A percentile compares a stretch with the other conserved stretches of the same genome.
These are phyloP conservation scores for Carex myosuroides DNA, from an alignment of 176 grass and related monocot species.

Conservation along the genomic window DNA sequence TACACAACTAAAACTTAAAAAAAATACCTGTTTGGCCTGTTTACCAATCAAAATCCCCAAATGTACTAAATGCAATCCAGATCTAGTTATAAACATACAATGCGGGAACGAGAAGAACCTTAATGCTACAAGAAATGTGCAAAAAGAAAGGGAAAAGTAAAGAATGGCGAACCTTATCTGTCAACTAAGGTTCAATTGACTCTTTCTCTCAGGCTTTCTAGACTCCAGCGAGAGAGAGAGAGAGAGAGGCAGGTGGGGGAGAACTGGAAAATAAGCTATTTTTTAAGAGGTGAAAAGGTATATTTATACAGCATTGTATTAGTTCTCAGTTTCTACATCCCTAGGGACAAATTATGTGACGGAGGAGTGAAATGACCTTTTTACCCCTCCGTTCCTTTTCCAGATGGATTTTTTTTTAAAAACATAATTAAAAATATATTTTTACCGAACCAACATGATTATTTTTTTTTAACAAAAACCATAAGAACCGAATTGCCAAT, in stretches of 20 bases:
- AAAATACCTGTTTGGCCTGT: not conserved
- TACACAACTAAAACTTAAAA: not conserved
- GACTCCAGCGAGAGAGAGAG: not conserved
- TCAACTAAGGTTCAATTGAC: not conserved
- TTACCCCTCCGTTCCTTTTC: not conserved
- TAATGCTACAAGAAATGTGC: not conserved
- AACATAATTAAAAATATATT: too few relatives aligned
- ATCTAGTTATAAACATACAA: conserved; percentile 16
- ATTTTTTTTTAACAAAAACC: too few relatives aligned
- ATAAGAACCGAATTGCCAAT: too few relatives aligned
- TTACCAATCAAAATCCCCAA: conserved; percentile 7
- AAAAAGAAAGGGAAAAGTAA: not conserved
- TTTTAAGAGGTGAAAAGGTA: not conserved
- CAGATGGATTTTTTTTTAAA: too few relatives aligned
- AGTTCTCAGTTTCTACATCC: not conserved
- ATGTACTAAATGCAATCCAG: not conserved
- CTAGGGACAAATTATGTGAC: not conserved
- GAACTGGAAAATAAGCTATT: not conserved
- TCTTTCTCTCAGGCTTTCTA: conserved; percentile 5
- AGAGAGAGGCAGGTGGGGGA: not conserved
- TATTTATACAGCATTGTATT: conserved; percentile 1
- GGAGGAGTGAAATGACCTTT: not conserved
- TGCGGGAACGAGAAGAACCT: not conserved
- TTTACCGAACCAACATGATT: too few relatives aligned
- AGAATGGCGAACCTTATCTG: conserved; percentile 7